These are phyloP conservation scores for Collybiopsis luxurians DNA, from an alignment of 768 basidiomycete species.

Conservation along the genomic window DNA sequence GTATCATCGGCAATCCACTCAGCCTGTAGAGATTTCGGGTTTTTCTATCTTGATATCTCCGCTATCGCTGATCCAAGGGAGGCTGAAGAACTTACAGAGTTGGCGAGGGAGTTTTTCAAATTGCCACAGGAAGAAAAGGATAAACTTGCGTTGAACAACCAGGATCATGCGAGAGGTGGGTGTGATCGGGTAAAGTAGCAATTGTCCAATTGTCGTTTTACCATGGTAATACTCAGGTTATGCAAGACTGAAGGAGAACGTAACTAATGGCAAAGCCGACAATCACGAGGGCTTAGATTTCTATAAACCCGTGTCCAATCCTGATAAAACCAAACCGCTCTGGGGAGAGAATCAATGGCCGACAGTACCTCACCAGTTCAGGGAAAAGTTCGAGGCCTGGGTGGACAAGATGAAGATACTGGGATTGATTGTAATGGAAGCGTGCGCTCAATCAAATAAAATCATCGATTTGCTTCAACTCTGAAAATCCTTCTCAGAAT, in stretches of 20 bases:
- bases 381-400: conserved; percentile 68
- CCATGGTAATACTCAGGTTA: conserved; percentile 55
- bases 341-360: conserved; percentile 94
- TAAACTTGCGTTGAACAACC: conserved; percentile 57
- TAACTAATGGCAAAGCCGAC: conserved; percentile 82
- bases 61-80: conserved; percentile 54
- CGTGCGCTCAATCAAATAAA: conserved; percentile 60
- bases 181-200: background rate
- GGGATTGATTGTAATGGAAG: conserved; percentile 83
- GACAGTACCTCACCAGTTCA: conserved; percentile 47
- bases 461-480: background rate
- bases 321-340: conserved; percentile 67
- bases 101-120: conserved; percentile 73
- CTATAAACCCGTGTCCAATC: conserved; percentile 68
- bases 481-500: conserved; percentile 46
- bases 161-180: conserved; percentile 77
- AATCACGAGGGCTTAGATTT: conserved; percentile 86
- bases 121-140: conserved; percentile 79
- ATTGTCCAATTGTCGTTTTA: background rate
- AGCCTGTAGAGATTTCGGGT: conserved; percentile 78
- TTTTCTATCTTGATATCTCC: conserved; percentile 84
- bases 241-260: conserved; percentile 75
- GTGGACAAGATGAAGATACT: conserved; percentile 82
- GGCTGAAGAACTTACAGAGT: conserved; percentile 58
- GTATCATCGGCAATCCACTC: conserved; percentile 59